phyloP scores from a whole-genome alignment of 306 rosid species.

The Dalbergia oliveri region DNA sequence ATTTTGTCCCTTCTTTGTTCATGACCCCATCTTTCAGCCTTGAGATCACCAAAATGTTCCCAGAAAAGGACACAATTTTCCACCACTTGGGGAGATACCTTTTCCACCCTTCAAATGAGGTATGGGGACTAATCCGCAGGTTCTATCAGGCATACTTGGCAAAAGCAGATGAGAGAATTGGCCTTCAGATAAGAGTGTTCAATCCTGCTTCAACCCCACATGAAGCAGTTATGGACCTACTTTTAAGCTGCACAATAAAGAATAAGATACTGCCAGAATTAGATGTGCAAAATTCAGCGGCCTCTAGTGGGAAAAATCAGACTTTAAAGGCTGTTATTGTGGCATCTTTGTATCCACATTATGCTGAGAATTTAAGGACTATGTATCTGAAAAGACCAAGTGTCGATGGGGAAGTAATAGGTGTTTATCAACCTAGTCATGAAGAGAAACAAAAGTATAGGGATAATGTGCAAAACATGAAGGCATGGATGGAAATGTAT shows the following conservation, averaged over 20 bases:
- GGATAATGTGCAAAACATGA: conserved; percentile 61
- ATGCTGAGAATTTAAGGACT: conserved; percentile 47
- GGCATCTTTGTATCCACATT: conserved; percentile 57
- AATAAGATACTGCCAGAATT: conserved; percentile 57
- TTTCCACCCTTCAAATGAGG: conserved; percentile 51
- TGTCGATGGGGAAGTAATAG: conserved; percentile 53
- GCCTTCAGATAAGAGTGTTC: conserved; percentile 51
- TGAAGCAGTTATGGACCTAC: conserved; percentile 50
- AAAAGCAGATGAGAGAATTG: conserved; percentile 36
- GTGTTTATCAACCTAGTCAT: conserved; percentile 64
- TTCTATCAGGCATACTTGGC: conserved; percentile 40
- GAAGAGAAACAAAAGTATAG: conserved; percentile 62
- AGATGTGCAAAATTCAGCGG: neutral
- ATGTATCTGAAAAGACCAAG: conserved; percentile 60
- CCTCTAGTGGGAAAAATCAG: neutral
- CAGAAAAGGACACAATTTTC: conserved; percentile 39
- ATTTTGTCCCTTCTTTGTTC: conserved; percentile 69
- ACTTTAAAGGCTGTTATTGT: conserved; percentile 57
- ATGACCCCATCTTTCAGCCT: conserved; percentile 61
- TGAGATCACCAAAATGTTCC: conserved; percentile 45
- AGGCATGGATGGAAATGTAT: conserved; percentile 70
- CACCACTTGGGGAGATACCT: conserved; percentile 48
- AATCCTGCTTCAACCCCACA: neutral
- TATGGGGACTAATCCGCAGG: conserved; percentile 56
- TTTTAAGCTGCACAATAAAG: conserved; percentile 54